phyloP scores from a whole-genome alignment of 2,329 filamentous ascomycete species.

The Neofusicoccum sp. region DNA sequence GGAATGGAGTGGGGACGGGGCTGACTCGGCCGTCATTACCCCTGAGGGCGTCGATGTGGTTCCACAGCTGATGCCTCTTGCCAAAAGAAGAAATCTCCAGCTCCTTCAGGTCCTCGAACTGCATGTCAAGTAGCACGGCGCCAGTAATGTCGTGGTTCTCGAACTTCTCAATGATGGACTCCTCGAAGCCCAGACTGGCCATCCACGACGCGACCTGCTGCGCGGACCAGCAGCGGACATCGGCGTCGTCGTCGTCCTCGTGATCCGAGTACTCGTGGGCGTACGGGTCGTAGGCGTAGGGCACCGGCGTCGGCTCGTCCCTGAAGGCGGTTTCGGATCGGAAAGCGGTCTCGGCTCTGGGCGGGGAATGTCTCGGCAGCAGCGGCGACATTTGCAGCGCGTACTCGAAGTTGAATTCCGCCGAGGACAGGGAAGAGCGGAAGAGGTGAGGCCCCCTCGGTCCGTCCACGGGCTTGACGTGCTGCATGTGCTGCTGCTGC shows the following conservation, averaged over 20 bases:
- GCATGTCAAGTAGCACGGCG: conserved; percentile 80
- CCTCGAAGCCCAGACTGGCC: conserved; percentile 77
- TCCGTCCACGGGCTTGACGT: conserved; percentile 69
- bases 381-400: conserved; percentile 70
- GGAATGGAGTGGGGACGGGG: conserved; percentile 47
- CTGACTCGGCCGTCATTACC: conserved; percentile 43
- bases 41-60: conserved; percentile 70
- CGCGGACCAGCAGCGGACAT: conserved; percentile 67
- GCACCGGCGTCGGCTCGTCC: conserved; percentile 8
- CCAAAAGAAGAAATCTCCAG: conserved; percentile 79
- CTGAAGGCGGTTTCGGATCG: conserved; percentile 23
- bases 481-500: conserved; percentile 39
- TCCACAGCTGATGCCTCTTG: conserved; percentile 76
- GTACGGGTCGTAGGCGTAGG: conserved; percentile 7
- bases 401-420: conserved; percentile 51
- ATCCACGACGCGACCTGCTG: conserved; percentile 83
- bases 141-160: conserved; percentile 91
- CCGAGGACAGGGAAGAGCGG: conserved; percentile 63
- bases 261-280: conserved; percentile 32
- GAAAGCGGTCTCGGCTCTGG: conserved; percentile 42
- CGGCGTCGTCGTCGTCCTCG: conserved; percentile 55
- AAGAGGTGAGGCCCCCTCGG: conserved; percentile 87
- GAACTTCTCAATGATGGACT: conserved; percentile 76
- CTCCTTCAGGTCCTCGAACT: conserved; percentile 83
- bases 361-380: conserved; percentile 60